Base-by-base conservation (phyloP, 2,329 filamentous ascomycete genomes). In the Coniochaeta prunicola region DNA sequence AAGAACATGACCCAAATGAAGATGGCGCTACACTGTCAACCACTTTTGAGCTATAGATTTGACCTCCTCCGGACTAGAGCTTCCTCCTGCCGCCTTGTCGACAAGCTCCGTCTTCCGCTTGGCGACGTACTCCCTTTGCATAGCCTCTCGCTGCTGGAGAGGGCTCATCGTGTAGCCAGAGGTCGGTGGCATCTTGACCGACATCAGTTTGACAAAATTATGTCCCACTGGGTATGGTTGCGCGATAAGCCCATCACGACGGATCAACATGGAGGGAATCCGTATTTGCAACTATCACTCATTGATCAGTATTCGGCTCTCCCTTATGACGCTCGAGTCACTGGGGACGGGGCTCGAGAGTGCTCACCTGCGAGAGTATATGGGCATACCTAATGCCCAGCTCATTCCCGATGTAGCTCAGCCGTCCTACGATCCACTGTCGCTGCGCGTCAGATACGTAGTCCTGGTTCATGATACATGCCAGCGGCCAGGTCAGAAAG, bases 181-280 rank as follows among this genome's bases (percentile, higher is more conserved):
- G 8, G 67, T 65, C 7, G 75, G 71, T 13, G 71, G 65, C 3
- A 71, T 68, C 15, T 65, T 60, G 4, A 31, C 33, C 13, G 63
- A 58, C n/a, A 79, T 66, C 31, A 79, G 64, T 68, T 76, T 77
- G 63, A 77, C 73, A 60, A 79, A 76, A 64, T 78, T 74, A 56
- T 75, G 70, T 7, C 72, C 71, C 56, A 71, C 68, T 6, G 74
- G 72, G 58, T 76, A 77, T 2, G 76, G 75, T 54, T 71, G 73
- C 2, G 76, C 73, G 72, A 81, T 74, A 10, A 82, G 68, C 4
- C 75, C 75, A 64, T 85, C 82, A 36, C 78, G 73, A 30, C 75
- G 77, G 67, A 87, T 85, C 61, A 85, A 75, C 83, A 86, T 86
- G 0, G 82, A 85, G 2, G 84, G 84, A 19, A 85, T 75, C 26